Evolutionary conservation across 192 early-diverging fungal species (phyloP), one percentile per base, ranked within the genome.

Genomic region (Coemansia sp.): DNA sequence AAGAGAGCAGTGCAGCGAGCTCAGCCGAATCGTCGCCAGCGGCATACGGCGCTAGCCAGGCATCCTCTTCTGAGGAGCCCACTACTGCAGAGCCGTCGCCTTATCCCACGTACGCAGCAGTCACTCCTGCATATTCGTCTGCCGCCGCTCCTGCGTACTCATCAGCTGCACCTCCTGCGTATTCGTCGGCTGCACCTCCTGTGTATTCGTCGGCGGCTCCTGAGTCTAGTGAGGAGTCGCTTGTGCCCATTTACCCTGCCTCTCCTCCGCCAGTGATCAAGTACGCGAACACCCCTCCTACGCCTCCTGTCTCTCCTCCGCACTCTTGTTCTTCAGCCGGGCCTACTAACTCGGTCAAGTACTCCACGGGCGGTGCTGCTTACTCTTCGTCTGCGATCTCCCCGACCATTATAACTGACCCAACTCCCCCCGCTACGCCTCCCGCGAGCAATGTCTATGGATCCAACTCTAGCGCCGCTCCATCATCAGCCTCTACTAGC

Each of bases 1-100:
- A 58, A 7, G 55, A 58, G 55, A 58, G 29, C 55, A 58, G 55
- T 5, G n/a, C 47, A 62, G n/a, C 18, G 36, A 39, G 61, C 61
- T 39, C 34, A 5, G 16, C 40, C 27, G 64, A 65, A 20, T 34
- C 43, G 22, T 11, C 13, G 6, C 15, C 43, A 38, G 55, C 29
- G 3, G 53, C 12, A 33, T 58, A 58, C 33, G 34, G 16, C 12
- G 55, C 10, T 16, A 15, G 33, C 13, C 24, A 15, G 12, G 55
- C 55, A 7, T 16, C 13, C 12, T 58, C 55, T 18, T 58, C 55
- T 40, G 62, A 57, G 47, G 47, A 62, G 47, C 20, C 46, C 12
- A 57, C 68, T 29, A 69, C 39, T 2, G 58, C 20, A 46, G 44
- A 62, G 5, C 5, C 29, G n/a, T 8, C 52, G 47, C 22, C 47